Conservation (phyloP, 495 filamentous ascomycete species). For the Melanomma pulvis-pyrius region DNA sequence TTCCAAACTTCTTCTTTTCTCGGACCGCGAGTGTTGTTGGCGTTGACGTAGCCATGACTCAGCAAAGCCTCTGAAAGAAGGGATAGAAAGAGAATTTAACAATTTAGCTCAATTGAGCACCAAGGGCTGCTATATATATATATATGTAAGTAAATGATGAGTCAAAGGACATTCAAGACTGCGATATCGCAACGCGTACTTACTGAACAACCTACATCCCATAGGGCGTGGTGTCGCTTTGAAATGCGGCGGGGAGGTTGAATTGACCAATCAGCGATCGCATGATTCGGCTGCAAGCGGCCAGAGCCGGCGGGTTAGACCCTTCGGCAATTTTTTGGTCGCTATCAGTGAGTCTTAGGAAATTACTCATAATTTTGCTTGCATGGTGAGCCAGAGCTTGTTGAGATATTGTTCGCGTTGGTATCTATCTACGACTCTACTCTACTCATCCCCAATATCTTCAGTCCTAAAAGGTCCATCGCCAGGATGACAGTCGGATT, state of each 20-base stretch:
- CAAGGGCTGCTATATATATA: not conserved
- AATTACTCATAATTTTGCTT: no score
- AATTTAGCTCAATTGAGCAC: not conserved
- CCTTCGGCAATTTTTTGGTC: not conserved
- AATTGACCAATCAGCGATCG: conserved; percentile 4
- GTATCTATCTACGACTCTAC: not conserved
- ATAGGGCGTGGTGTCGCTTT: conserved; percentile 6
- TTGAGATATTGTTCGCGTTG: conserved; percentile 1
- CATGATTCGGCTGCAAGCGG: not conserved
- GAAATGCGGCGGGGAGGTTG: not conserved
- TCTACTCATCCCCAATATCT: not conserved
- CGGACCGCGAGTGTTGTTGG: conserved; percentile 1
- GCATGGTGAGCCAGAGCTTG: not conserved
- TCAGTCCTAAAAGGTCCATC: conserved; percentile 19
- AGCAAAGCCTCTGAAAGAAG: not conserved
- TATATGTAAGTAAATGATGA: not conserved
- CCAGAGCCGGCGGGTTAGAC: not conserved
- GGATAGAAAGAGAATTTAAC: not conserved
- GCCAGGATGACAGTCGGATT: conserved; percentile 29
- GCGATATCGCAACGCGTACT: not conserved
- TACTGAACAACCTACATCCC: not conserved
- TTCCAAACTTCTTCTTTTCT: conserved; percentile 52
- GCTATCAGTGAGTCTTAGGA: no score
- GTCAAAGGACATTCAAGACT: not conserved
- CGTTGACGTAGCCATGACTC: not conserved